Evolutionary conservation across 176 grass and related monocot species (phyloP).

Genomic region (Guadua angustifolia): DNA sequence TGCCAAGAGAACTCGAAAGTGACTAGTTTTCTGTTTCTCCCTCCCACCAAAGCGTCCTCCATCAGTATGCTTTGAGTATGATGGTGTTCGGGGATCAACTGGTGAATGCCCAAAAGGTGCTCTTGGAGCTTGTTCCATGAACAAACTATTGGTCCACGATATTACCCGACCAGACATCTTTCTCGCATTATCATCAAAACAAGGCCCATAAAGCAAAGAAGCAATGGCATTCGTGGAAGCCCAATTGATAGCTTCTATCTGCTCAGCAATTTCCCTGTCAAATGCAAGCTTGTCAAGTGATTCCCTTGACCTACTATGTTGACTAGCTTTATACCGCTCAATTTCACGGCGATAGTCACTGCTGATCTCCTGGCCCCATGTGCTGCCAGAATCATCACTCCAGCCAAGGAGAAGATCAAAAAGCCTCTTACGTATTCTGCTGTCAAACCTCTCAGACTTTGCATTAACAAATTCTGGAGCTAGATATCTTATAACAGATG

Average conservation of each 20-base stretch:
- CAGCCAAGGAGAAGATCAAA: conserved; percentile 89
- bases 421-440: conserved; percentile 73
- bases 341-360: conserved; percentile 82
- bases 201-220: conserved; percentile 91
- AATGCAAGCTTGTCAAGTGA: conserved; percentile 93
- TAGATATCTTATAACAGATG: conserved; percentile 85
- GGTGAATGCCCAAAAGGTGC: conserved; percentile 88
- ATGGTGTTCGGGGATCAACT: conserved; percentile 83
- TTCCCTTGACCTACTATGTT: conserved; percentile 90
- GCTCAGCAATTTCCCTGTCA: conserved; percentile 90
- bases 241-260: conserved; percentile 93
- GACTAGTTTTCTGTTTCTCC: conserved; percentile 82
- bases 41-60: conserved; percentile 70
- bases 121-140: conserved; percentile 68
- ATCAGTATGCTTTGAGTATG: conserved; percentile 79
- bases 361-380: conserved; percentile 71
- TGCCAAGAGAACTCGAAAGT: conserved; percentile 84
- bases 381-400: conserved; percentile 86
- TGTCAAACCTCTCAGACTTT: conserved; percentile 84
- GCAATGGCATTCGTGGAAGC: conserved; percentile 93
- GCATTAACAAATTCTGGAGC: conserved; percentile 95
- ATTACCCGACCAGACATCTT: conserved; percentile 85
- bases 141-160: conserved; percentile 83
- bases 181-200: conserved; percentile 98
- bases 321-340: conserved; percentile 85